Conservation (phyloP, 2,329 filamentous ascomycete genomes). For the Pyricularia grisea region DNA sequence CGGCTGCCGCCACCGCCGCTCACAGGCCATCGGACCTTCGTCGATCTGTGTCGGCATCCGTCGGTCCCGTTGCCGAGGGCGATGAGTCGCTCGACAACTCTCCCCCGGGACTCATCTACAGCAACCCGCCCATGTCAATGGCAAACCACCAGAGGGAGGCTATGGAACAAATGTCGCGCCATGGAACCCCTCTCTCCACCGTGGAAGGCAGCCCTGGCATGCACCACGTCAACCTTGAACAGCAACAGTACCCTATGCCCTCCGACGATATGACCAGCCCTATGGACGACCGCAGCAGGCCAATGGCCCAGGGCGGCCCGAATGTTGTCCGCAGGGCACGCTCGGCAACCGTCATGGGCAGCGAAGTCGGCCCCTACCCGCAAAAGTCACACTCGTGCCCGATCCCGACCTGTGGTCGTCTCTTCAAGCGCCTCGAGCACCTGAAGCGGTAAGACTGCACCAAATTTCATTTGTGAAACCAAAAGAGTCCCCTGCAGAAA, state of each 20-base stretch:
- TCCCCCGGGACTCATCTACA: conserved; percentile 65
- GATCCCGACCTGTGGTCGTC: conserved; percentile 92
- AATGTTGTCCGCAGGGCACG: conserved; percentile 82
- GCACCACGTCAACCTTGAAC: conserved; percentile 58
- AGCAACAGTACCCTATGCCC: conserved; percentile 57
- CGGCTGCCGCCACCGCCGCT: conserved; percentile 33
- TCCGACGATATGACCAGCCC: conserved; percentile 55
- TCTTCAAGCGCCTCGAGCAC: conserved; percentile 99
- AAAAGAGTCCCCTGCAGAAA: neutral
- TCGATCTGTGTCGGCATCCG: conserved; percentile 80
- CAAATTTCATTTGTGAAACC: conserved; percentile 26
- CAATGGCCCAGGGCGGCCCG: conserved; percentile 56
- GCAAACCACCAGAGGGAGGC: conserved; percentile 64
- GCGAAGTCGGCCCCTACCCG: conserved; percentile 84
- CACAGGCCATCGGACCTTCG: conserved; percentile 83
- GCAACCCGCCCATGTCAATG: conserved; percentile 57
- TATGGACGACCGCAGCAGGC: conserved; percentile 54
- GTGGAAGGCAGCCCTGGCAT: conserved; percentile 74
- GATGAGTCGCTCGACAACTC: conserved; percentile 74
- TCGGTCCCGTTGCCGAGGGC: conserved; percentile 70
- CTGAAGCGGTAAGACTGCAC: conserved; percentile 79
- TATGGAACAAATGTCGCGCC: conserved; percentile 72
- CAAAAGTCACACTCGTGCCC: conserved; percentile 98
- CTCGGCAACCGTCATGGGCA: conserved; percentile 78
- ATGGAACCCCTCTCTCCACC: conserved; percentile 81